Evolutionary conservation across 1,284 basidiomycete genomes (phyloP).

Genomic region (Trametes pubescens): DNA sequence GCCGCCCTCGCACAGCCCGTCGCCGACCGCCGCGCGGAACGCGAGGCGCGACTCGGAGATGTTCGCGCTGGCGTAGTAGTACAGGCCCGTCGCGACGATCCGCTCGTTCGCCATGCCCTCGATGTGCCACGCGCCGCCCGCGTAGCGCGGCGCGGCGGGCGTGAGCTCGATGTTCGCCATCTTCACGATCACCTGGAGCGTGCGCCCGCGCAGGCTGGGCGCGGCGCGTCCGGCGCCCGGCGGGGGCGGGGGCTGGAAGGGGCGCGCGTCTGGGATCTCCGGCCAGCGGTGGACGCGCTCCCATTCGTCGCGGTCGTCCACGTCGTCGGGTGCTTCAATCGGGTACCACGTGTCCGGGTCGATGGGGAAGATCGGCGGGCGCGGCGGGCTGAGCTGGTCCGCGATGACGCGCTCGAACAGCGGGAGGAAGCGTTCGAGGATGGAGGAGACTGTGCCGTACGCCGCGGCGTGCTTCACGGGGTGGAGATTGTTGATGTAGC

Average conservation of each 20-base stretch:
- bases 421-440: conserved; percentile 23
- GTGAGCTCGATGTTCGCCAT: conserved; percentile 43
- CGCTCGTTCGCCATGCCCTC: conserved; percentile 50
- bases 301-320: conserved; percentile 7
- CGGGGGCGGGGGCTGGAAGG: conserved; percentile 12
- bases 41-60: conserved; percentile 30
- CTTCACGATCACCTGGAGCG: conserved; percentile 44
- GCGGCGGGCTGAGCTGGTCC: conserved; percentile 11
- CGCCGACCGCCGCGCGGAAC: conserved; percentile 29
- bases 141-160: conserved; percentile 38
- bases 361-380: conserved; percentile 4
- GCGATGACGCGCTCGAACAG: conserved; percentile 26
- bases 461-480: not conserved
- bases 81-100: conserved; percentile 47
- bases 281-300: conserved; percentile 14
- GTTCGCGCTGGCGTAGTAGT: conserved; percentile 32
- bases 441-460: conserved; percentile 3
- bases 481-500: conserved; percentile 30
- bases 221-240: not conserved
- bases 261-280: conserved; percentile 8
- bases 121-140: conserved; percentile 44
- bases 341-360: conserved; percentile 11
- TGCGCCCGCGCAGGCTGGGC: conserved; percentile 20
- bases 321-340: not conserved
- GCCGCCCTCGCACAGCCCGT: conserved; percentile 12